These are phyloP conservation scores for Colletotrichum aenigma DNA, from an alignment of 2,329 filamentous ascomycete genomes.

Conservation along the genomic window DNA sequence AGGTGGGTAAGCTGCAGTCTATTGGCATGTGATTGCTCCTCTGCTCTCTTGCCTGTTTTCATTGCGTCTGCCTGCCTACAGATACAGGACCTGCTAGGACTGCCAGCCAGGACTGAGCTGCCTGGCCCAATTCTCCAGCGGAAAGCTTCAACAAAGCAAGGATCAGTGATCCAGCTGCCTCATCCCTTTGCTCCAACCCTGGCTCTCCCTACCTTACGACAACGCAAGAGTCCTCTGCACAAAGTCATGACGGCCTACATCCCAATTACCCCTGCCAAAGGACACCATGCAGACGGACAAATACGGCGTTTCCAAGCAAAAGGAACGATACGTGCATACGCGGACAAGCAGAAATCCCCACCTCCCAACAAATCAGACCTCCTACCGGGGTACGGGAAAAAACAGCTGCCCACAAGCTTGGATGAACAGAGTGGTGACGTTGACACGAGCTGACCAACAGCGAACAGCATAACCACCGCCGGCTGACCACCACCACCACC, in stretches of 20 bases:
- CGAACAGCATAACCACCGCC: not conserved
- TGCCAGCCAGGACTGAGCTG: not conserved
- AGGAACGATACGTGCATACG: not conserved
- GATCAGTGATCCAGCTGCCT: constrained; percentile 12
- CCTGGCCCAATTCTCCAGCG: not conserved
- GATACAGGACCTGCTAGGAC: not conserved
- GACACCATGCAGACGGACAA: not conserved
- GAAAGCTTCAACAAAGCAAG: not conserved
- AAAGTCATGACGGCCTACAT: constrained; percentile 19
- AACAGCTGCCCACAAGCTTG: not conserved
- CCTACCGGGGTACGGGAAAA: not conserved
- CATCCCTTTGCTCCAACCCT: not conserved
- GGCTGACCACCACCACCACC: not conserved
- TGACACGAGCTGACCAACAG: constrained; percentile 1
- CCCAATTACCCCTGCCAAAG: not conserved
- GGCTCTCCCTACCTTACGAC: constrained; percentile 5
- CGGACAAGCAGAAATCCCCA: not conserved
- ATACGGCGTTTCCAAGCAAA: not conserved
- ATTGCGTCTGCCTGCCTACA: not conserved
- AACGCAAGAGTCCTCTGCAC: not conserved
- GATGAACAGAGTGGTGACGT: constrained; percentile 17
- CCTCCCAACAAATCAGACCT: not conserved
- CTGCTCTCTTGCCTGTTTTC: not conserved
- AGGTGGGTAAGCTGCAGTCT: not conserved
- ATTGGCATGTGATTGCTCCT: constrained; percentile 1